Conservation (phyloP, 331 rosid species). For the Acacia pycnantha region DNA sequence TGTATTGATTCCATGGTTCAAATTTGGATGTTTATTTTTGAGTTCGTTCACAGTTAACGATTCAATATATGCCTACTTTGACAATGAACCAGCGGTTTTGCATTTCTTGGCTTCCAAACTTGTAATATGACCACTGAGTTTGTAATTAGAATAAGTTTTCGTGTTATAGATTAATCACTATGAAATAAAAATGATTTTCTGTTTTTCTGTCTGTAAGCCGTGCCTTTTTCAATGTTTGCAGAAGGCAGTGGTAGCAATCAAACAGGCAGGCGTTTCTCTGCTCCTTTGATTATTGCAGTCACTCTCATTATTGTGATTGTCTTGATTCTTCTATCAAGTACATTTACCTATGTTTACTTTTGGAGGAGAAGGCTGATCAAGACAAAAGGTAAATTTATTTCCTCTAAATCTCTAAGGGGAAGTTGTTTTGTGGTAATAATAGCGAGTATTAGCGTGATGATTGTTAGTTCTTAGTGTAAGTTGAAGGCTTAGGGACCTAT, state of each 20-base stretch:
- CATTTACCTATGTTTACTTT: slow-evolving; percentile 38
- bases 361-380: slow-evolving; percentile 42
- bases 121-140: background rate
- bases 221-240: slow-evolving; percentile 26
- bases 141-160: background rate
- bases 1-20: no score
- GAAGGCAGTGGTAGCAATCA: slow-evolving; percentile 30
- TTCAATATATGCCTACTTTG: no score
- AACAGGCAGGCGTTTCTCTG: slow-evolving; percentile 31
- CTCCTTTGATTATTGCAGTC: slow-evolving; percentile 42
- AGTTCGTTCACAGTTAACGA: no score
- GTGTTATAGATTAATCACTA: background rate
- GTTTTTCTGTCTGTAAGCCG: background rate
- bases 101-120: background rate
- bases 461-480: background rate
- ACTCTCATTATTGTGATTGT: slow-evolving; percentile 31
- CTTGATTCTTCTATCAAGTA: slow-evolving; percentile 51
- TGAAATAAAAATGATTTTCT: background rate
- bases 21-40: no score
- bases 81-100: no score
- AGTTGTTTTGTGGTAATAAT: background rate
- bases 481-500: background rate
- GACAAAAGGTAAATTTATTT: slow-evolving; percentile 49
- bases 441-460: background rate
- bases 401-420: background rate